A percentile compares a stretch with the other conserved stretches of the same genome.
Conservation (phyloP, 2,329 filamentous ascomycete species). For the Pseudogymnoascus sp. region DNA sequence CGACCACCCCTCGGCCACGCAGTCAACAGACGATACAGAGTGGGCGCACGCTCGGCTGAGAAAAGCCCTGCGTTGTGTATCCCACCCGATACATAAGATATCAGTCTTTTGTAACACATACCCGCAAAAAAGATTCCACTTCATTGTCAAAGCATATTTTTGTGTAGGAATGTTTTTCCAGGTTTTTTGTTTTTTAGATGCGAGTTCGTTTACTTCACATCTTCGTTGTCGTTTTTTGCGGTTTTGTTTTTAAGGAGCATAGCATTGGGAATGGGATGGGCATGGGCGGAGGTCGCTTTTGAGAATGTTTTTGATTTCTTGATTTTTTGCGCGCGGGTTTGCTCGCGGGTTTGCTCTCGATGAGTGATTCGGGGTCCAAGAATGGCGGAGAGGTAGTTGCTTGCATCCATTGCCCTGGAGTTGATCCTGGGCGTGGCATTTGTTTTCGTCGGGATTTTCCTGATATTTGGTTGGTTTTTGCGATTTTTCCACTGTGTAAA, state of each 20-base stretch:
- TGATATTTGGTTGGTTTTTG: constrained; percentile 1
- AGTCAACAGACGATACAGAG: constrained; percentile 32
- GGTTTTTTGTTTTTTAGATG: constrained; percentile 4
- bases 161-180: neutral
- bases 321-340: neutral
- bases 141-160: neutral
- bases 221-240: neutral
- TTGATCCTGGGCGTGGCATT: constrained; percentile 5
- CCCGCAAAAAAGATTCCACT: constrained; percentile 9
- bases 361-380: neutral
- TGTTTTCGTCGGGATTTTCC: neutral
- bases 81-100: neutral
- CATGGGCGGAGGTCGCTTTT: neutral
- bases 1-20: constrained; percentile 26
- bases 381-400: neutral
- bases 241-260: neutral
- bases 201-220: neutral
- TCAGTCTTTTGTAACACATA: constrained; percentile 4
- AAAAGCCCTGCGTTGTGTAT: neutral
- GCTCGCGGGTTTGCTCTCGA: neutral
- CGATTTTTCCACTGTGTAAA: neutral
- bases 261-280: neutral
- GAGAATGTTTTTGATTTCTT: neutral
- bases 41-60: constrained; percentile 30
- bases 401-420: neutral